Conservation (phyloP, 345 rosid genomes). For the Triadica sebifera region DNA sequence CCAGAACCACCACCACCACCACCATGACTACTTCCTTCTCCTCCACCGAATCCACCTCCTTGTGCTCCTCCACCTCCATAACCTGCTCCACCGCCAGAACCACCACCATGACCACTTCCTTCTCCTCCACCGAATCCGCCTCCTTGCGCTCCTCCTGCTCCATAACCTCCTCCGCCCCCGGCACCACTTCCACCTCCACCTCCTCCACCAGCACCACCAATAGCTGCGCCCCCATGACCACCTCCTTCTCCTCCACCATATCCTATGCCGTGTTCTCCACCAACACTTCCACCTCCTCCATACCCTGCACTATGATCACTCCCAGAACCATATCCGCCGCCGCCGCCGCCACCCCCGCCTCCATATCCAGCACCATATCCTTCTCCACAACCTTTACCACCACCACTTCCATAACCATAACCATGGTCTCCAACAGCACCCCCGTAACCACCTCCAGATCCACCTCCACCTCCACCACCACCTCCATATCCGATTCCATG, state of each 20-base stretch:
- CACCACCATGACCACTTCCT: neutral
- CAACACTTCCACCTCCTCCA: constrained; percentile 30
- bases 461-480: constrained; percentile 19
- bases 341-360: neutral
- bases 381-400: constrained; percentile 24
- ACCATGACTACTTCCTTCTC: constrained; percentile 37
- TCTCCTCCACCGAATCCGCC: neutral
- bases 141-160: neutral
- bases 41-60: constrained; percentile 33
- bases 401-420: neutral
- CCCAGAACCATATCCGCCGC: neutral
- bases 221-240: constrained; percentile 27
- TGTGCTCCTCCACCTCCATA: neutral
- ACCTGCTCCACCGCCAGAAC: too few relatives aligned
- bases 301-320: neutral
- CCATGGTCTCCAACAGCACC: neutral
- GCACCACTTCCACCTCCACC: neutral
- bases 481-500: constrained; percentile 26
- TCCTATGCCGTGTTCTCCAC: constrained; percentile 22
- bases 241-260: constrained; percentile 18
- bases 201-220: constrained; percentile 27
- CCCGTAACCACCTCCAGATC: constrained; percentile 28
- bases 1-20: constrained; percentile 39
- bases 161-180: neutral
- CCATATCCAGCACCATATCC: constrained; percentile 16